Percentiles rank a stretch among this genome's conserved stretches.
phyloP scores from a whole-genome alignment of 2,329 filamentous ascomycete genomes.

The Pseudopyrenochaeta lycopersici region DNA sequence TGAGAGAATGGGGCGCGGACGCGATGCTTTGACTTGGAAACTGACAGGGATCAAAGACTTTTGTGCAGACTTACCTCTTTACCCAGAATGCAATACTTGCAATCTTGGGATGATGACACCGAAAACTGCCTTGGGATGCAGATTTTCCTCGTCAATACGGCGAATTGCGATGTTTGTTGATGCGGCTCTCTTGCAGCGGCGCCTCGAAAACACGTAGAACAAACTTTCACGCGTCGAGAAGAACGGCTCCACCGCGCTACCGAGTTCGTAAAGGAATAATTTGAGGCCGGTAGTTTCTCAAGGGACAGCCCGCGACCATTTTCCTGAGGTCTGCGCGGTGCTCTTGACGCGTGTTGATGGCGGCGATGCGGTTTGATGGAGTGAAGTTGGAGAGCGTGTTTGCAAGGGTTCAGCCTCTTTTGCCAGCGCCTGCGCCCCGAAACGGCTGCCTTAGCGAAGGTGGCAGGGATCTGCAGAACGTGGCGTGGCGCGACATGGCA shows the following conservation, averaged over 20 bases:
- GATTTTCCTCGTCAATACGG: slow-evolving; percentile 17
- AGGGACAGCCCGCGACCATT: slow-evolving; percentile 26
- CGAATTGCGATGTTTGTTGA: slow-evolving; percentile 15
- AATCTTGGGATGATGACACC: neutral
- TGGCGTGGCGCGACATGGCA: slow-evolving; percentile 23
- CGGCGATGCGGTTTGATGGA: slow-evolving; percentile 18
- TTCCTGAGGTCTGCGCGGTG: slow-evolving; percentile 11
- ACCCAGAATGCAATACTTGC: slow-evolving; percentile 2
- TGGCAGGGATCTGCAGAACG: slow-evolving; percentile 5
- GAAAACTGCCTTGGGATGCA: slow-evolving; percentile 2
- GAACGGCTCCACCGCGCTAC: slow-evolving; percentile 16
- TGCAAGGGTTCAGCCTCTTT: slow-evolving; percentile 21
- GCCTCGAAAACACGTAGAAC: slow-evolving; percentile 35
- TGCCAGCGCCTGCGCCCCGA: slow-evolving; percentile 7
- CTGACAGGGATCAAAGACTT: slow-evolving; percentile 12
- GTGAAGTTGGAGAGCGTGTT: slow-evolving; percentile 27
- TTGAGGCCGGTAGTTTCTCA: slow-evolving; percentile 14
- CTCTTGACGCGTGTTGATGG: slow-evolving; percentile 15
- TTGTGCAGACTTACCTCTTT: slow-evolving; percentile 16
- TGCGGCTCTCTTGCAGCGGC: slow-evolving; percentile 16
- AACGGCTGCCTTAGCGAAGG: slow-evolving; percentile 9
- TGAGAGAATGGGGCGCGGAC: slow-evolving; percentile 1
- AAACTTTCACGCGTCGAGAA: slow-evolving; percentile 37
- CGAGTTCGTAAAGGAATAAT: slow-evolving; percentile 8
- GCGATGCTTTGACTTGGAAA: slow-evolving; percentile 8